A percentile compares a stretch with the other conserved stretches of the same genome.
These are phyloP conservation scores for Plasmodium adleri DNA, from an alignment of 169 alveolate species.

Conservation along the genomic window DNA sequence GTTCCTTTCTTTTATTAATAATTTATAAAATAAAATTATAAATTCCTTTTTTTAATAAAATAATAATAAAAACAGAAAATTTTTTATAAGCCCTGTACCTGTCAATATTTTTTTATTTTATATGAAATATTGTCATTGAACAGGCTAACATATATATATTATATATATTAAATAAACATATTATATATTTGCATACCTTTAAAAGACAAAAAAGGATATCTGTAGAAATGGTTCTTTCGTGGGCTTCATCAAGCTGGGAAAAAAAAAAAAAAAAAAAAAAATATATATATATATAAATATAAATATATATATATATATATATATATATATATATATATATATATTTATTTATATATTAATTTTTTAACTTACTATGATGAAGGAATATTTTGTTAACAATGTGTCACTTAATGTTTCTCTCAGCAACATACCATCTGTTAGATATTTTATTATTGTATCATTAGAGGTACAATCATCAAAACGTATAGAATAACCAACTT, in stretches of 20 bases:
- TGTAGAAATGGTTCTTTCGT: conserved; percentile 99
- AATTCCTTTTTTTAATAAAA: neutral
- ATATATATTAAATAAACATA: neutral
- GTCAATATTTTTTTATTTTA: conserved; percentile 82
- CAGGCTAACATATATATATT: conserved; percentile 35
- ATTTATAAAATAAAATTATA: conserved; percentile 25
- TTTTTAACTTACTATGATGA: conserved; percentile 87
- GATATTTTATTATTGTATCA: conserved; percentile 97
- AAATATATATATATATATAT: neutral
- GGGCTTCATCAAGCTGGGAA: conserved; percentile 98
- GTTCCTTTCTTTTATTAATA: conserved; percentile 13
- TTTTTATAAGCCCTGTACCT: conserved; percentile 89
- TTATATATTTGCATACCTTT: conserved; percentile 85
- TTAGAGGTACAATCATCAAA: conserved; percentile 98
- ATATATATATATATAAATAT: neutral
- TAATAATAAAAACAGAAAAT: conserved; percentile 2
- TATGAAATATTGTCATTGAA: conserved; percentile 50
- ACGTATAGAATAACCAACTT: conserved; percentile 96
- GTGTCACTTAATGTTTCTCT: conserved; percentile 97
- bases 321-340: neutral
- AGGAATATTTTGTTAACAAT: conserved; percentile 92
- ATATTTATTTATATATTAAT: neutral
- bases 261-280: neutral
- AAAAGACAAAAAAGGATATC: conserved; percentile 98
- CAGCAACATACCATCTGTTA: conserved; percentile 99